These are phyloP conservation scores for Wickerhamomyces silvicola DNA, from an alignment of 805 yeast genomes.

Conservation along the genomic window DNA sequence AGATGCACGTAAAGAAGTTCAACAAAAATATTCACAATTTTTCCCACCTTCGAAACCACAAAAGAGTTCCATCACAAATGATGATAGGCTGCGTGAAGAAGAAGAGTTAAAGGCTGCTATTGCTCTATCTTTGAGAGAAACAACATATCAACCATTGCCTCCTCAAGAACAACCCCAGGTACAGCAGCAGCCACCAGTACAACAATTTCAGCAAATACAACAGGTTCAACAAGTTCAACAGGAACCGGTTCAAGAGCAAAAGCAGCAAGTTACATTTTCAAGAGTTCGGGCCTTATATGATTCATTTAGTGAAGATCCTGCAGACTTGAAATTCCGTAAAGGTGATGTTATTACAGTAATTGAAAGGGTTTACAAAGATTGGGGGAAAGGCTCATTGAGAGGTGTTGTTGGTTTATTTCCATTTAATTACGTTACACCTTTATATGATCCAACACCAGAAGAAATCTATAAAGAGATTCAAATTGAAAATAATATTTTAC, in stretches of 20 bases:
- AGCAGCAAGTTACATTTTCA: conserved; percentile 32
- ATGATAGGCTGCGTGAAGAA: conserved; percentile 58
- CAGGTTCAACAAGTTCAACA: conserved; percentile 9
- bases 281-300: conserved; percentile 85
- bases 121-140: conserved; percentile 50
- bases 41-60: conserved; percentile 51
- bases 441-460: conserved; percentile 56
- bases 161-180: conserved; percentile 5
- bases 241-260: conserved; percentile 9
- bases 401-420: conserved; percentile 90
- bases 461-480: conserved; percentile 47
- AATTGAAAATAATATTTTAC: conserved; percentile 47
- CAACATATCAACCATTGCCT: conserved; percentile 4
- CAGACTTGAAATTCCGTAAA: conserved; percentile 77
- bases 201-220: conserved; percentile 11
- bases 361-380: conserved; percentile 83
- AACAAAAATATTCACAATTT: conserved; percentile 32
- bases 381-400: conserved; percentile 88
- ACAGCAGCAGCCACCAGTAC: conserved; percentile 14
- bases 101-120: conserved; percentile 73
- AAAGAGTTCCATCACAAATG: conserved; percentile 40
- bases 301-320: conserved; percentile 69
- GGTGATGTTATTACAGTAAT: conserved; percentile 87
- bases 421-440: conserved; percentile 78
- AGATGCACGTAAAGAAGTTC: conserved; percentile 49